Evolutionary conservation across 2,329 filamentous ascomycete genomes (phyloP).

Genomic region (Phialophora chinensis): DNA sequence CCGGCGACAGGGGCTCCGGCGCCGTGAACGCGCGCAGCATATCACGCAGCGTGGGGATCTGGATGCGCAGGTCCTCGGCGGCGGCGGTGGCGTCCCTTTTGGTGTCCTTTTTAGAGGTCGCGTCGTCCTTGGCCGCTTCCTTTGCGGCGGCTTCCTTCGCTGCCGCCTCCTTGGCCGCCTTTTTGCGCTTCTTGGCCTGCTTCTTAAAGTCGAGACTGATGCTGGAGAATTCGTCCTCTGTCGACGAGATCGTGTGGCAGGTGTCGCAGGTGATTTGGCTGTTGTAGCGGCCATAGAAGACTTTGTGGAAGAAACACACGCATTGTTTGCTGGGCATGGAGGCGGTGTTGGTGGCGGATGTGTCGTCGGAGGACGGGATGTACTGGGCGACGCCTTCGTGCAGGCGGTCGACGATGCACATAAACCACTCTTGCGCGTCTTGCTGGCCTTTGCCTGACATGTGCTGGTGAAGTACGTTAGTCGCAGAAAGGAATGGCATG

Average conservation of each 20-base stretch:
- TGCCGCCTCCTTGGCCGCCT: constrained; percentile 32
- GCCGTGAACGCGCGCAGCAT: constrained; percentile 89
- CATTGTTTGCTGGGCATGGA: constrained; percentile 56
- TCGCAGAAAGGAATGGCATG: neutral
- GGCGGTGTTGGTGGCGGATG: constrained; percentile 47
- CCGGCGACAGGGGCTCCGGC: constrained; percentile 73
- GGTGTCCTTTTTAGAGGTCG: constrained; percentile 13
- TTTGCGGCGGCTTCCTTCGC: constrained; percentile 19
- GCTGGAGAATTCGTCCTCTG: constrained; percentile 88
- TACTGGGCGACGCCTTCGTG: constrained; percentile 72
- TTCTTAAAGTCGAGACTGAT: constrained; percentile 85
- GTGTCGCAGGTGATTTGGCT: constrained; percentile 90
- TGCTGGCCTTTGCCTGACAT: constrained; percentile 92
- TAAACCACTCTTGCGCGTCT: constrained; percentile 96
- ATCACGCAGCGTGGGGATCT: constrained; percentile 66
- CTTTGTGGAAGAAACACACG: constrained; percentile 90
- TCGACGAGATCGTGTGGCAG: constrained; percentile 80
- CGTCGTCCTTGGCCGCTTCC: constrained; percentile 18
- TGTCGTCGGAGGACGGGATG: constrained; percentile 18
- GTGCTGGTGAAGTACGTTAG: constrained; percentile 54
- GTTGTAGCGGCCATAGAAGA: constrained; percentile 89
- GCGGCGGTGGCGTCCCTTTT: constrained; percentile 12
- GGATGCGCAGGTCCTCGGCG: constrained; percentile 41
- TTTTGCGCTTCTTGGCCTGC: constrained; percentile 60
- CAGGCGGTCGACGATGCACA: constrained; percentile 90